Evolutionary conservation across 768 basidiomycete genomes (phyloP).

Genomic region (Boletus rubroflammeus): DNA sequence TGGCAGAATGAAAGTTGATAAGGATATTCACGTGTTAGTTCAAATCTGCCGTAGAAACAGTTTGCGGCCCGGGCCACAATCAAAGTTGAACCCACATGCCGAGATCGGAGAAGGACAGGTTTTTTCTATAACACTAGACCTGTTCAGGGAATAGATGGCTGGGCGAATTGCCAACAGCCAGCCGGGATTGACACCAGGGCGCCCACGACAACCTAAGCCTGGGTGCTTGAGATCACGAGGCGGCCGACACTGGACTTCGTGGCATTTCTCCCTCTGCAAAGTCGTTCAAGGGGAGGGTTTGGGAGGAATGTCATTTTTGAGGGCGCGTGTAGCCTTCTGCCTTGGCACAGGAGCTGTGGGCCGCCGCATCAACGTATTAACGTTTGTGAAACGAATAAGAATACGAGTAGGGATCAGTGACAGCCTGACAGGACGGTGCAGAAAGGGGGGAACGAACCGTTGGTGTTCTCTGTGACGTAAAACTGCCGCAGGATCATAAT

Average conservation of each 20-base stretch:
- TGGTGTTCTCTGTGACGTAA: constrained; percentile 90
- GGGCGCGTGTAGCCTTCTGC: constrained; percentile 76
- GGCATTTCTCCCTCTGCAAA: neutral
- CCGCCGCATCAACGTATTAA: constrained; percentile 9
- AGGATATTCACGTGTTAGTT: neutral
- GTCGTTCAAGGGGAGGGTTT: constrained; percentile 7
- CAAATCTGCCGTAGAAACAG: neutral
- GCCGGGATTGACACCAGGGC: neutral
- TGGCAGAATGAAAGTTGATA: constrained; percentile 27
- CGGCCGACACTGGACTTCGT: neutral
- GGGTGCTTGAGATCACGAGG: neutral
- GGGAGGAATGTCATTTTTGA: constrained; percentile 73
- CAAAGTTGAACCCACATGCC: neutral
- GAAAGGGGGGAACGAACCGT: constrained; percentile 51
- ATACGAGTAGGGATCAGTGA: neutral
- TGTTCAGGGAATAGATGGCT: neutral
- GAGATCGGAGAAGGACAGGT: neutral
- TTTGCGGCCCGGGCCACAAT: neutral
- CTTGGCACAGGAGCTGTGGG: constrained; percentile 81
- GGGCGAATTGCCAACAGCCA: neutral
- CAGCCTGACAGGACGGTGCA: neutral
- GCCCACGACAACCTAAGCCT: neutral
- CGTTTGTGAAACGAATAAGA: constrained; percentile 5
- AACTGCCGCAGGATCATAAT: constrained; percentile 84
- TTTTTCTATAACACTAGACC: neutral